A percentile compares a stretch with the other conserved stretches of the same genome.
phyloP scores from a whole-genome alignment of 345 rosid species.

The Eucalyptus pauciflora region DNA sequence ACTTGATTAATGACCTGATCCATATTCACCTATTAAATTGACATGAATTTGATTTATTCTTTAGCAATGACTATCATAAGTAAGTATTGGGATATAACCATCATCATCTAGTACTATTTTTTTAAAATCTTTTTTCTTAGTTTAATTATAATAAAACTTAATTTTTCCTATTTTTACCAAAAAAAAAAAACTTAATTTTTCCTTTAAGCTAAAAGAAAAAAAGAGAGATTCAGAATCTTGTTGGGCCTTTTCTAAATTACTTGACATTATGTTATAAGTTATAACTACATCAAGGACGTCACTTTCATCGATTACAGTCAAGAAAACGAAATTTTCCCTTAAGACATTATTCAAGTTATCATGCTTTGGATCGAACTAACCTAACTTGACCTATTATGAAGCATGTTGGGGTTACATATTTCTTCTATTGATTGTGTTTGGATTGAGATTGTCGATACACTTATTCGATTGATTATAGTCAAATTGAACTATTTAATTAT shows the following conservation, averaged over 20 bases:
- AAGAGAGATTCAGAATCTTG: background rate
- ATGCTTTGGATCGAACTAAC: background rate
- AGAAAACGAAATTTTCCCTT: background rate
- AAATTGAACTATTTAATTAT: background rate
- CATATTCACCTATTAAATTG: background rate
- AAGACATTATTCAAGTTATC: background rate
- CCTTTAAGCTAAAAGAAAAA: background rate
- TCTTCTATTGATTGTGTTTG: background rate
- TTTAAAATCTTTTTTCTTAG: background rate
- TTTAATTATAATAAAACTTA: background rate
- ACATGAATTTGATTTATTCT: background rate
- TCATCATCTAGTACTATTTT: background rate
- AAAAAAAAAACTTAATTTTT: background rate
- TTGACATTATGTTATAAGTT: background rate
- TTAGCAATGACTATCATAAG: background rate
- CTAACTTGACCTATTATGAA: background rate
- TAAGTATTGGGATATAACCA: background rate
- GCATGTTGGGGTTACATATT: background rate
- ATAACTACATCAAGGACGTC: background rate
- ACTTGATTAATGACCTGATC: background rate
- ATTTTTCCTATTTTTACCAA: background rate
- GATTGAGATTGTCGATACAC: background rate
- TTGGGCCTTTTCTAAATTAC: background rate
- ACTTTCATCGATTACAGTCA: background rate
- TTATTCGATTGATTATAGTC: background rate